Base-by-base conservation (phyloP, 768 basidiomycete species). In the Agrocybe chaxingu region DNA sequence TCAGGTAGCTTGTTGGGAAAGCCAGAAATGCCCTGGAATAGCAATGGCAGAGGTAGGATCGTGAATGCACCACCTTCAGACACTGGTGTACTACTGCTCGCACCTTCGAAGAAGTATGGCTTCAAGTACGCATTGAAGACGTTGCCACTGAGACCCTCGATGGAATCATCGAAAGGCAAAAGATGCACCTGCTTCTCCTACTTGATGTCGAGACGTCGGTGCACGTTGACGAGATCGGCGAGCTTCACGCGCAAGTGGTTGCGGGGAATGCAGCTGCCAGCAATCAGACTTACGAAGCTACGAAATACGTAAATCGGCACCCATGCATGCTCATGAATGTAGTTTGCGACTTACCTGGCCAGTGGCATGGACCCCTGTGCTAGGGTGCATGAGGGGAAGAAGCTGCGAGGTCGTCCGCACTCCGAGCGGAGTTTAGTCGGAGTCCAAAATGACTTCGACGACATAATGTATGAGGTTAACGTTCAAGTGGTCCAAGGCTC, bases 41-140 rank as follows among this genome's bases (percentile, higher is more conserved):
- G 87, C 7, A 83, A 86, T 5, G 89, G 88, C 13, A 93, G 74
- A 0, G 96, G 97, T 3, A 97, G 75, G 63, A 99, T 85, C n/a
- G 86, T 88, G 63, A 98, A 98, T 3, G 97, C 95, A 48, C 92
- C 92, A 16, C 92, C 92, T 13, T 92, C 92, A 0, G 89, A 91
- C 10, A 50, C 89, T 89, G 62, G 98, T 73, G 69, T 95, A 98
- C 71, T 81, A 78, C 81, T 89, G 57, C n/a, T n/a, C n/a, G n/a
- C n/a, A n/a, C 91, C 92, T 70, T 99, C 96, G 8, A 98, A 81
- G 87, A 99, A 99, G 70, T 99, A 99, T 1, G 96, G 97, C 78
- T 91, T 97, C 54, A 99, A 84, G 74, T 95, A 98, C 44, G 98
- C 96, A 63, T 99, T 96, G 63, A 98, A 99, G 58, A 99, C 81